phyloP scores from a whole-genome alignment of 352 stramenopile species.

The Globisporangium echinulatum region DNA sequence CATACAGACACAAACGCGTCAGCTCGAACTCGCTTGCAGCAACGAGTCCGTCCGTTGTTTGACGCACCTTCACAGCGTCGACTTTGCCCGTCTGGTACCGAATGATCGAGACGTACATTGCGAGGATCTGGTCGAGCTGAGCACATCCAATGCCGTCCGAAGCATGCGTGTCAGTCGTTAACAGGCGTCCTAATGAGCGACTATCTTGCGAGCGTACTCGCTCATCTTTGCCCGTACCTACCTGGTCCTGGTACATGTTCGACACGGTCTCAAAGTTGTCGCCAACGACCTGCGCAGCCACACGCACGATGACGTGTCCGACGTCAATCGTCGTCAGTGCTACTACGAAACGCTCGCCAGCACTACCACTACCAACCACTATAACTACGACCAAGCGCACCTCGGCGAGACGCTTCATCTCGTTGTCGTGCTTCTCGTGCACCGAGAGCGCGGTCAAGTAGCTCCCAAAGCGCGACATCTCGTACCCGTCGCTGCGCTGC shows the following conservation, averaged over 20 bases:
- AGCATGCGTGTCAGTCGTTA: too few relatives aligned
- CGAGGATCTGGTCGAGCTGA: slow-evolving; percentile 75
- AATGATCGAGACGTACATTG: slow-evolving; percentile 84
- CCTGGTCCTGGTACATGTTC: slow-evolving; percentile 84
- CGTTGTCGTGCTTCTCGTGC: slow-evolving; percentile 65
- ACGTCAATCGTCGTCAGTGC: too few relatives aligned
- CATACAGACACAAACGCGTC: too few relatives aligned
- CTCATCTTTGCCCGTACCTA: slow-evolving; percentile 4
- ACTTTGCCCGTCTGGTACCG: slow-evolving; percentile 83
- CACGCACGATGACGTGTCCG: not conserved
- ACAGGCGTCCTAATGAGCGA: too few relatives aligned
- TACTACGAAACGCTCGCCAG: too few relatives aligned
- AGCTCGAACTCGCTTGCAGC: too few relatives aligned
- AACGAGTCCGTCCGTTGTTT: not conserved
- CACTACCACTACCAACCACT: too few relatives aligned
- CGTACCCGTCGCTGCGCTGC: slow-evolving; percentile 77
- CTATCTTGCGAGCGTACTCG: too few relatives aligned
- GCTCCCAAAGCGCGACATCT: slow-evolving; percentile 81
- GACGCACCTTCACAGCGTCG: slow-evolving; percentile 73
- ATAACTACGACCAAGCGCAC: slow-evolving; percentile 13
- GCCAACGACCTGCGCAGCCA: slow-evolving; percentile 35
- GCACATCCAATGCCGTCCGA: too few relatives aligned
- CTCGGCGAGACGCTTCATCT: slow-evolving; percentile 72
- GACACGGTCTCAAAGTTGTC: slow-evolving; percentile 84
- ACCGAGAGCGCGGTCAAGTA: slow-evolving; percentile 72